phyloP scores from a whole-genome alignment of 805 yeast genomes.

The Grigorovia humatica region DNA sequence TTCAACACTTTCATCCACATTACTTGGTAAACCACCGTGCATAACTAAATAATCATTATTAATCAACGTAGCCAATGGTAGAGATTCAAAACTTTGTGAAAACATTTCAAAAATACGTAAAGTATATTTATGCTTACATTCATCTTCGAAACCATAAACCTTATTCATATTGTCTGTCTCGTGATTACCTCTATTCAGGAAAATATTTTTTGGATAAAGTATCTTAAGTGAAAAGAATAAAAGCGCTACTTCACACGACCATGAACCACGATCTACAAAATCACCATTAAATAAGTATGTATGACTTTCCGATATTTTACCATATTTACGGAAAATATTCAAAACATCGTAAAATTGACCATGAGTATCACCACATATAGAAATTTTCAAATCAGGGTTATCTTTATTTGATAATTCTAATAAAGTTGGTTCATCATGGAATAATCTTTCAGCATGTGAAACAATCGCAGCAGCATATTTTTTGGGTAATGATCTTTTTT shows the following conservation, averaged over 20 bases:
- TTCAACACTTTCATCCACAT: conserved; percentile 56
- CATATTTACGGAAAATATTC: conserved; percentile 66
- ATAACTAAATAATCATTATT: conserved; percentile 73
- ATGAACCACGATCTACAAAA: conserved; percentile 94
- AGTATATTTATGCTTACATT: conserved; percentile 82
- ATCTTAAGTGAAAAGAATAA: conserved; percentile 68
- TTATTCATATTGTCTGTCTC: conserved; percentile 96
- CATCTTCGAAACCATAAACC: conserved; percentile 93
- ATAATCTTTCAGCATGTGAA: conserved; percentile 54
- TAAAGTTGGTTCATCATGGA: conserved; percentile 59
- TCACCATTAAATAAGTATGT: conserved; percentile 89
- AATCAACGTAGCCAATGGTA: conserved; percentile 79
- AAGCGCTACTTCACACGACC: conserved; percentile 95
- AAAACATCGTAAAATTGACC: conserved; percentile 91
- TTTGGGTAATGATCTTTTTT: conserved; percentile 67
- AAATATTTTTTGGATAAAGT: conserved; percentile 58
- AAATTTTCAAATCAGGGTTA: conserved; percentile 35
- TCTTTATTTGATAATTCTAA: conserved; percentile 47
- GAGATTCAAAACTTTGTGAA: conserved; percentile 71
- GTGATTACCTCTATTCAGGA: conserved; percentile 88
- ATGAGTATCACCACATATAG: conserved; percentile 96
- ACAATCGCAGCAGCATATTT: conserved; percentile 76
- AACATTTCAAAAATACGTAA: conserved; percentile 73
- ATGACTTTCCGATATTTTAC: conserved; percentile 53
- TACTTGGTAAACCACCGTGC: conserved; percentile 92